Evolutionary conservation across 2,329 filamentous ascomycete genomes (phyloP), one percentile per base, ranked within the genome.

Genomic region (Calonectria honghensis): DNA sequence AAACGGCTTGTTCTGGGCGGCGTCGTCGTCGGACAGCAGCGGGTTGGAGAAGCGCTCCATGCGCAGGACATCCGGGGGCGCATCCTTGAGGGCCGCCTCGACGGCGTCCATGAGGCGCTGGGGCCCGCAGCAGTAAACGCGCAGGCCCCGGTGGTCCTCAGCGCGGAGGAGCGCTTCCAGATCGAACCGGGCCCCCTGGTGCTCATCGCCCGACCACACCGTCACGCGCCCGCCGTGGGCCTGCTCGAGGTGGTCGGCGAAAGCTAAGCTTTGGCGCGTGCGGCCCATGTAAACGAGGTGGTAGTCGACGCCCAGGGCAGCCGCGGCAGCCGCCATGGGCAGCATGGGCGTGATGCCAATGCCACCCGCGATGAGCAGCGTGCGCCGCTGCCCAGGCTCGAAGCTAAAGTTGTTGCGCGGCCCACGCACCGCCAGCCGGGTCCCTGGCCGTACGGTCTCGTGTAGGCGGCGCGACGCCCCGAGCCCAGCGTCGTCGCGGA

Each of bases 71-170:
- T 24, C 57, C 13, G 37, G 57, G 32, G 57, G 57, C n/a, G 57
- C 57, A 14, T 24, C 57, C n/a, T 35, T 14, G 11, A 61, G 14
- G 6, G 57, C 57, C 16, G 1, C 5, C 35, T 61, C 57, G 32
- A 61, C 57, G 35, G 32, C n/a, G 6, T n/a, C 4, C 57, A 61
- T 27, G 35, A 61, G 57, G 6, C 57, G 57, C 4, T 61, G 13
- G 57, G 57, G 57, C 14, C 57, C 57, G 57, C 57, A 61, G 57
- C 57, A 61, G 57, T 61, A 61, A 13, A 61, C n/a, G n/a, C 57
- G 54, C 54, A 59, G 54, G 11, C 54, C 54, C 10, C 37, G 54
- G 10, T 11, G 54, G 37, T 59, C 54, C 54, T 59, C 52, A 6
- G 52, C 52, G 13, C 52, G 31, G 20, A 59, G 54, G 32, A 24